Evolutionary conservation across 176 grass and related monocot species (phyloP).

Genomic region (Carex parvula): DNA sequence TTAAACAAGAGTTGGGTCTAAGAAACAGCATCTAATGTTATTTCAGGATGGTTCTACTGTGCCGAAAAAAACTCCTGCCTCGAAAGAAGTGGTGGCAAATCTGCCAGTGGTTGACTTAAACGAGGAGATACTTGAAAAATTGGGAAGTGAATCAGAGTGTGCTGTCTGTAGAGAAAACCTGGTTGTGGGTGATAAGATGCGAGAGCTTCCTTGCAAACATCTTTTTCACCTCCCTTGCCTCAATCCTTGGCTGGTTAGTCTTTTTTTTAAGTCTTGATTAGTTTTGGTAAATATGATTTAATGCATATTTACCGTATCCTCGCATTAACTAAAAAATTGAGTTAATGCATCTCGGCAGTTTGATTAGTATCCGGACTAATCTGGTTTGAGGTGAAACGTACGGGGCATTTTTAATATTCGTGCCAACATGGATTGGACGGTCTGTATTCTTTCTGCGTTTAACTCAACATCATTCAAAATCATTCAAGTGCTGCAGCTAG

Average conservation of each 20-base stretch:
- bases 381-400: too few relatives aligned
- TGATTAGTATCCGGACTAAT: too few relatives aligned
- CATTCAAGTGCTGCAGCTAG: too few relatives aligned
- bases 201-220: conserved; percentile 98
- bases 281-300: too few relatives aligned
- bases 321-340: too few relatives aligned
- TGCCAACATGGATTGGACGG: too few relatives aligned
- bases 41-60: conserved; percentile 47
- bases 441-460: too few relatives aligned
- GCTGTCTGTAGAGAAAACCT: conserved; percentile 95
- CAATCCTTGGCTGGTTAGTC: conserved; percentile 83
- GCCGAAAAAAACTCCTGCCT: conserved; percentile 65
- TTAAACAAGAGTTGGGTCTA: not conserved
- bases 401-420: too few relatives aligned
- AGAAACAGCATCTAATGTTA: not conserved
- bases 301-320: too few relatives aligned
- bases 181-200: conserved; percentile 75
- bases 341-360: too few relatives aligned
- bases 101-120: conserved; percentile 68
- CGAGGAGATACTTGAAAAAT: conserved; percentile 50
- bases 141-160: conserved; percentile 76
- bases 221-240: conserved; percentile 91
- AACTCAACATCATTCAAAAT: too few relatives aligned
- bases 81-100: conserved; percentile 91
- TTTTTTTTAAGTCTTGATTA: not conserved